Conservation (phyloP, 768 basidiomycete species). For the Dacryopinax spathularia region DNA sequence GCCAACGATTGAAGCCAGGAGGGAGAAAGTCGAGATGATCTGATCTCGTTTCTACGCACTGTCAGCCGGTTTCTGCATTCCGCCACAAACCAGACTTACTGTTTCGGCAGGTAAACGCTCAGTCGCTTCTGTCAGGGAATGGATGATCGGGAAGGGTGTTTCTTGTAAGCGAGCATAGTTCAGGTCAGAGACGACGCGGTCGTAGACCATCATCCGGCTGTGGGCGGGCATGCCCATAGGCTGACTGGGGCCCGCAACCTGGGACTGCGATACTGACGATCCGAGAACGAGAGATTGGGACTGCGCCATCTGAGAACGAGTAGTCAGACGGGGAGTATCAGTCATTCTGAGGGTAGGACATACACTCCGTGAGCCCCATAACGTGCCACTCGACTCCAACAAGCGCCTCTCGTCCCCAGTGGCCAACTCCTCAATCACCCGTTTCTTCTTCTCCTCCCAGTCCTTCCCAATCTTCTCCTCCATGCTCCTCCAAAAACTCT, state of each 20-base stretch:
- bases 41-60: conserved; percentile 2
- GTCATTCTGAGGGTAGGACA: neutral
- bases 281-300: neutral
- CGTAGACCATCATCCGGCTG: conserved; percentile 91
- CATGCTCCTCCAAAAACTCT: conserved; percentile 67
- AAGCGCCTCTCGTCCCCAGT: conserved; percentile 2
- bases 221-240: conserved; percentile 33
- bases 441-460: conserved; percentile 83
- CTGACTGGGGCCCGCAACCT: conserved; percentile 3
- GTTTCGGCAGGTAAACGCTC: conserved; percentile 14
- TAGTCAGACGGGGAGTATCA: neutral
- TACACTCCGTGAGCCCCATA: conserved; percentile 8
- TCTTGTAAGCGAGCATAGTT: conserved; percentile 60
- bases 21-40: neutral
- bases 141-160: conserved; percentile 61
- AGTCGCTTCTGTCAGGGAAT: conserved; percentile 55
- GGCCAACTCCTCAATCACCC: conserved; percentile 80
- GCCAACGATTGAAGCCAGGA: neutral
- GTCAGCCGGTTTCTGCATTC: too few relatives aligned
- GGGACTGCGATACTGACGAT: neutral
- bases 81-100: too few relatives aligned
- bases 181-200: conserved; percentile 62
- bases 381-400: conserved; percentile 5
- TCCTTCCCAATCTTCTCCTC: conserved; percentile 61
- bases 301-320: neutral